Evolutionary conservation across 1,139 yeast species (phyloP), one percentile per base, ranked within the genome.

Genomic region (Arxiozyma slooffiae): DNA sequence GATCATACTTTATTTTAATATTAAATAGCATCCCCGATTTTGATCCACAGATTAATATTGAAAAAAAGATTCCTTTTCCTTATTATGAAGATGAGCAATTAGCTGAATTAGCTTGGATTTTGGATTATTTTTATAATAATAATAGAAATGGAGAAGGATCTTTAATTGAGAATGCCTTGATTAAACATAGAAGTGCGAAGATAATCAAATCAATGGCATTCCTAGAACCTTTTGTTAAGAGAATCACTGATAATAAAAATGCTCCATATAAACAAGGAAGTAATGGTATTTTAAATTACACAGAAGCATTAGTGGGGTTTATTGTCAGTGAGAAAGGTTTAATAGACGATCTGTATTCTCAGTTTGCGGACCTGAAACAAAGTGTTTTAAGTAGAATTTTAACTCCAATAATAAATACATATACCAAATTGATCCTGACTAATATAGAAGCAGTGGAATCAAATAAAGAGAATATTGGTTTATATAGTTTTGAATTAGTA

Each of bases 191-290:
- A 55, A 64, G 76, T n/a, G 67, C 66, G 20, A 68, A 74, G 48
- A 65, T 83, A 34, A 59, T 67, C 16, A 72, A 70, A 38, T 70
- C 74, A 41, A 64, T 75, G 57, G 72, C 71, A 1, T 68, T 71
- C 37, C 54, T 76, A 23, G 78, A 73, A 34, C 75, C 75, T 18
- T 69, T 80, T 48, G 71, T 83, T 36, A 68, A 72, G 53, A 71
- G 75, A 16, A 66, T 65, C 20, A 67, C 70, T 43, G 67, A 66
- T 41, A 62, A 76, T 26, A 67, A 70, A 41, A 68, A 62, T 65
- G 76, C 59, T 66, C 84, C 75, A 0, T 75, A 81, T 61, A 86
- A 82, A 58, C 78, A 75, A 59, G 85, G 85, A 2, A 71, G 78
- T 46, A 80, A 78, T 60, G 85, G 87, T 6, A 76, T 85, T 44